Conservation (phyloP, 306 rosid genomes). For the Arachis stenosperma region DNA sequence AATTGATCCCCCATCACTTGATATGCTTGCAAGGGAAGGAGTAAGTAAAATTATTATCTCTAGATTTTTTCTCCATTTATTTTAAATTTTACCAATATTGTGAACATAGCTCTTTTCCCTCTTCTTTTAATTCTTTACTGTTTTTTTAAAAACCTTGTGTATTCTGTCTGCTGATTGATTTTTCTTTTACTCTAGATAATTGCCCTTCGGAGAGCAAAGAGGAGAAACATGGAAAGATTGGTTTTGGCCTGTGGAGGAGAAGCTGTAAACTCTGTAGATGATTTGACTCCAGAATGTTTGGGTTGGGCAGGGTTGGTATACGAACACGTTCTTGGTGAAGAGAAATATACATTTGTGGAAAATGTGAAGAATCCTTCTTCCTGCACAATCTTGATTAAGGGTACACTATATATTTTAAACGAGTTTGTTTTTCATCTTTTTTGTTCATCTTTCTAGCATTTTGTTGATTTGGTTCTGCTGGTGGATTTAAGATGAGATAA, state of each 20-base stretch:
- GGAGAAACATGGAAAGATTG: slow-evolving; percentile 98
- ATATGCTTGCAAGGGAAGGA: slow-evolving; percentile 94
- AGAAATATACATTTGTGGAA: slow-evolving; percentile 92
- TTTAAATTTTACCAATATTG: background rate
- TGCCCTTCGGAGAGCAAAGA: slow-evolving; percentile 98
- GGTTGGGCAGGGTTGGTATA: slow-evolving; percentile 99
- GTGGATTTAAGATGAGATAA: slow-evolving; percentile 26
- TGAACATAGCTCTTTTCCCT: background rate
- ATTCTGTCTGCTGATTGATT: slow-evolving; percentile 16
- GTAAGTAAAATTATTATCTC: slow-evolving; percentile 52
- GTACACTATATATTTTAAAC: slow-evolving; percentile 42
- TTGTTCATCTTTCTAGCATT: background rate
- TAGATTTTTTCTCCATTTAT: background rate
- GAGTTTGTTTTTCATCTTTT: slow-evolving; percentile 5
- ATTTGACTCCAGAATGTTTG: slow-evolving; percentile 84
- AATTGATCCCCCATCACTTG: slow-evolving; percentile 97
- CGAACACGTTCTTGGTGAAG: slow-evolving; percentile 97
- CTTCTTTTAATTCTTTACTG: background rate
- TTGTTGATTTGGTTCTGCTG: slow-evolving; percentile 15
- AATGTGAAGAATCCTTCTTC: slow-evolving; percentile 92
- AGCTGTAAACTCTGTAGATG: slow-evolving; percentile 91
- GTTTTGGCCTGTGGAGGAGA: slow-evolving; percentile 99
- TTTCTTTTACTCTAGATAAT: slow-evolving; percentile 59
- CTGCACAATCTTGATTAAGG: slow-evolving; percentile 95
- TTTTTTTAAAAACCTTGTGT: background rate